Conservation (phyloP, 768 basidiomycete genomes). For the Mycena alexandri region DNA sequence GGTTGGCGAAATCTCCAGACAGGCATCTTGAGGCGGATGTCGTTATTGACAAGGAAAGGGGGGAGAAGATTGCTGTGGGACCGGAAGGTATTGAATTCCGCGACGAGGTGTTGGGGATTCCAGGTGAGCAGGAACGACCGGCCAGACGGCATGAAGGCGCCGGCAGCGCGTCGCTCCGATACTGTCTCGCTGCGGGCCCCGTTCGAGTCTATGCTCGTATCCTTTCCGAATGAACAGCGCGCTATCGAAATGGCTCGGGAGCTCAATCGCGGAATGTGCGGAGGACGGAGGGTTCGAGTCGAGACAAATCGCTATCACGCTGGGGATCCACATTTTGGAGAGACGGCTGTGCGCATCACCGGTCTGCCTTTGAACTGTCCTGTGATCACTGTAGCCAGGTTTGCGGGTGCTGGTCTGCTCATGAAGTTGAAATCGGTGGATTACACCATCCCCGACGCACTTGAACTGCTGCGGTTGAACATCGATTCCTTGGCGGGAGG, state of each 20-base stretch:
- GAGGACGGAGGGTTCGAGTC: constrained; percentile 9
- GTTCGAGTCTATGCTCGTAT: constrained; percentile 13
- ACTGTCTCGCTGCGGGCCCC: constrained; percentile 3
- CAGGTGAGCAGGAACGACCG: constrained; percentile 9
- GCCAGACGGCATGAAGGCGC: constrained; percentile 2
- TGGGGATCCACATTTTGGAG: constrained; percentile 13
- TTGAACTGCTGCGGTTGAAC: background rate
- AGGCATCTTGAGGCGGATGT: constrained; percentile 11
- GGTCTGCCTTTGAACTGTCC: constrained; percentile 10
- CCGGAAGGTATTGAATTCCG: constrained; percentile 4
- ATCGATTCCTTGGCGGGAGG: background rate
- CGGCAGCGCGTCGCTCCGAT: background rate
- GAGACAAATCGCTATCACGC: background rate
- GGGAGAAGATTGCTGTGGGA: background rate
- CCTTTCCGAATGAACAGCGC: constrained; percentile 1
- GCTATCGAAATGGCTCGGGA: constrained; percentile 1
- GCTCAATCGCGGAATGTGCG: constrained; percentile 11
- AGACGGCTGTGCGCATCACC: constrained; percentile 9
- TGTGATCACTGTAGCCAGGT: constrained; percentile 1
- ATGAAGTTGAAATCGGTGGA: constrained; percentile 4
- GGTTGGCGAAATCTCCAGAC: constrained; percentile 13
- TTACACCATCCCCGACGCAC: constrained; percentile 1
- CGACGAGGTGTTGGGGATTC: constrained; percentile 2
- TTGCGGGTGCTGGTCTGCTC: constrained; percentile 7
- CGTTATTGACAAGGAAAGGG: constrained; percentile 5